Percentiles rank a stretch among this genome's conserved stretches.
phyloP scores from a whole-genome alignment of 805 yeast genomes.

The Spathaspora boniae region DNA sequence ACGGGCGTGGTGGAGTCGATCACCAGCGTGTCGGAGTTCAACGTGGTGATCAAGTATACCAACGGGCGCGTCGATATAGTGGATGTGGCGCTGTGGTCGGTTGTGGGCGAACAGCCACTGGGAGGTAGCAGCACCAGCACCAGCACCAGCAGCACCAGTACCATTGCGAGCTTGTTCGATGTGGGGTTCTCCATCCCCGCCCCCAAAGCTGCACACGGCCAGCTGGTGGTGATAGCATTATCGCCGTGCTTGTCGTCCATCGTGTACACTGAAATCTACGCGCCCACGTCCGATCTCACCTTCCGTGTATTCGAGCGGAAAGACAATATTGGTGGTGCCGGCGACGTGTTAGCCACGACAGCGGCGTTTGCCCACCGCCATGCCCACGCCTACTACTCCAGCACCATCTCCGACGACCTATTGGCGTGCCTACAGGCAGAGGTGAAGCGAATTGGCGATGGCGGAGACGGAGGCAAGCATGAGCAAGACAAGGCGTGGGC shows the following conservation, averaged over 20 bases:
- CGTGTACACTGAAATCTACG: conserved; percentile 20
- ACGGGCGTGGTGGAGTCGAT: conserved; percentile 27
- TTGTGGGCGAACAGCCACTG: conserved; percentile 14
- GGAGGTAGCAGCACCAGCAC: not conserved
- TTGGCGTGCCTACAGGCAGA: conserved; percentile 53
- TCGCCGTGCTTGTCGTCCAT: conserved; percentile 52
- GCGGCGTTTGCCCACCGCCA: conserved; percentile 64
- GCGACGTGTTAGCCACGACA: conserved; percentile 41
- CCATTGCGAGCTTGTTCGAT: conserved; percentile 45
- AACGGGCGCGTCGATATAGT: conserved; percentile 47
- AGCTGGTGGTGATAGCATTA: conserved; percentile 35
- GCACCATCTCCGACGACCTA: conserved; percentile 66
- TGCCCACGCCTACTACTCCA: conserved; percentile 67
- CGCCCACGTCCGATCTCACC: conserved; percentile 11
- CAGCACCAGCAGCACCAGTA: conserved; percentile 17
- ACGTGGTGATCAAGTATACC: conserved; percentile 36
- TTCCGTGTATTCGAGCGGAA: conserved; percentile 20
- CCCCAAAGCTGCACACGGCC: conserved; percentile 20
- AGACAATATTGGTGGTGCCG: conserved; percentile 14
- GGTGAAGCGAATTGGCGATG: conserved; percentile 22
- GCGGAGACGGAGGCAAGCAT: too few species aligned
- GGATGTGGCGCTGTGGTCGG: conserved; percentile 30
- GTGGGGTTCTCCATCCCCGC: conserved; percentile 54
- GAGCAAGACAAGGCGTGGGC: conserved; percentile 13
- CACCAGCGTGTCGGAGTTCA: conserved; percentile 34